These are phyloP conservation scores for Zoysia japonica DNA, from an alignment of 176 grass and related monocot species.

Conservation along the genomic window DNA sequence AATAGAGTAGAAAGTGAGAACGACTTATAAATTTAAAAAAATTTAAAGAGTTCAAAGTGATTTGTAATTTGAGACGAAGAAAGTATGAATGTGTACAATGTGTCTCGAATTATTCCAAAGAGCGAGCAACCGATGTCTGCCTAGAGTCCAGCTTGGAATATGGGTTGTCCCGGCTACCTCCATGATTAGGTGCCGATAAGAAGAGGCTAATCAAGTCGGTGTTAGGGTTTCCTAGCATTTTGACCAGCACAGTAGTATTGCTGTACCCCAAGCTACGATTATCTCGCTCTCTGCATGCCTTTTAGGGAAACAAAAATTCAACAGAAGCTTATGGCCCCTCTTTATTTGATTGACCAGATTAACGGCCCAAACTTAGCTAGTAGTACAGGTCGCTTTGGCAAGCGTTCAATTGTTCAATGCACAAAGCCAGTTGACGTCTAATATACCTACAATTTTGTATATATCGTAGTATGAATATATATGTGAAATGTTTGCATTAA, in stretches of 20 bases:
- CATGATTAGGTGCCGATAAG: constrained; percentile 45
- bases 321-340: background rate
- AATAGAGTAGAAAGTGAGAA: no score
- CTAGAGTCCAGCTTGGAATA: constrained; percentile 49
- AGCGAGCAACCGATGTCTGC: constrained; percentile 31
- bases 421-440: background rate
- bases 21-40: no score
- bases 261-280: background rate
- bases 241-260: constrained; percentile 31
- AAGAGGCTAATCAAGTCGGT: constrained; percentile 12
- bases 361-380: background rate
- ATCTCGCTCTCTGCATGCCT: background rate
- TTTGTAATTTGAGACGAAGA: no score
- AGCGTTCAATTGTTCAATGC: background rate
- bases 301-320: background rate
- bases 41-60: no score
- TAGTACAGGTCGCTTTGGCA: background rate
- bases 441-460: background rate
- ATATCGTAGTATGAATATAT: background rate
- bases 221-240: constrained; percentile 44
- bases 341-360: constrained; percentile 2
- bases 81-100: background rate
- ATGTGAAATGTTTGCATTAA: background rate
- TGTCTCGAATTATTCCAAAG: constrained; percentile 39
- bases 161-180: constrained; percentile 27